phyloP scores from a whole-genome alignment of 495 filamentous ascomycete genomes.

The Neurospora pannonica region DNA sequence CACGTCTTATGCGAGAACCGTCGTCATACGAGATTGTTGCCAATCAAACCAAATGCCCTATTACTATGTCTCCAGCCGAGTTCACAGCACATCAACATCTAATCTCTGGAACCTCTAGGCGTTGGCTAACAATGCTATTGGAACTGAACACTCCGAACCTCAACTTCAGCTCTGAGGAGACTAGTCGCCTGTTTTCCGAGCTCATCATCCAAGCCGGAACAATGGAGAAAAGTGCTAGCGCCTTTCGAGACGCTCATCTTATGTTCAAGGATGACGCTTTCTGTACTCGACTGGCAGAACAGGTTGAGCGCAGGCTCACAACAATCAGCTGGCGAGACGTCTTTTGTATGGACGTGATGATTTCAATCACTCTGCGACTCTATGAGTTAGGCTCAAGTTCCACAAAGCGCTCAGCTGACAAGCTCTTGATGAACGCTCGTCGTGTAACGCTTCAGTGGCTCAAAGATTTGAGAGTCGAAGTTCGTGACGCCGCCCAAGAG shows the following conservation, averaged over 20 bases:
- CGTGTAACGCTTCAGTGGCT: background rate
- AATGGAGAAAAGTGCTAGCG: conserved; percentile 7
- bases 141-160: conserved; percentile 45
- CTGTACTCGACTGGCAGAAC: conserved; percentile 29
- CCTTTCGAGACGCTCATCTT: conserved; percentile 31
- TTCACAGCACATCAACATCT: conserved; percentile 43
- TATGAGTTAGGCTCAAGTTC: conserved; percentile 6
- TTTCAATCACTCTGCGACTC: conserved; percentile 32
- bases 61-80: conserved; percentile 36
- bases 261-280: conserved; percentile 39
- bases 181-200: conserved; percentile 29
- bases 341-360: conserved; percentile 37
- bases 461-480: background rate
- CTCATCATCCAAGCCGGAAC: conserved; percentile 42
- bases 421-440: background rate
- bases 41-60: conserved; percentile 40
- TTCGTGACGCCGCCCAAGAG: background rate
- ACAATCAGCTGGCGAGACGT: conserved; percentile 47
- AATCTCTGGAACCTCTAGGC: conserved; percentile 29
- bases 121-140: conserved; percentile 40
- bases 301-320: conserved; percentile 31
- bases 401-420: background rate
- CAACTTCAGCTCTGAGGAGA: conserved; percentile 43
- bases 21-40: conserved; percentile 49
- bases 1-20: conserved; percentile 19